Evolutionary conservation across 179 eudicot genomes (phyloP), one percentile per base, ranked within the genome.

Genomic region (Camellia oleifera): DNA sequence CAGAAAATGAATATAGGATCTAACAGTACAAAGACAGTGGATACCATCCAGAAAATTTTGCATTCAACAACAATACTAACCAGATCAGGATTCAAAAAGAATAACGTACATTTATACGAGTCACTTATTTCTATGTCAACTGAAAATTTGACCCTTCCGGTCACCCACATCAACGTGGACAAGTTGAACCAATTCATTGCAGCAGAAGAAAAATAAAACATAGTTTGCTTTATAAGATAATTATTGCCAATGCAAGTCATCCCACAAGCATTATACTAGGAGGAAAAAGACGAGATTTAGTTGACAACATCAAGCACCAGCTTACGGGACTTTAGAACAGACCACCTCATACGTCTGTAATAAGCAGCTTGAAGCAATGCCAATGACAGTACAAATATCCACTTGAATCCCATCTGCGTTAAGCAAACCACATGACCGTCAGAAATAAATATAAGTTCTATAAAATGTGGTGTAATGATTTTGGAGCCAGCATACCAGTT

Each of bases 321-420:
- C 86, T 93, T 93, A 14, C 97, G 91, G 13, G 97, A 93, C 89
- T 93, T 93, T 77, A 92, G 65, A 69, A 92, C 91, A n/a, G 97
- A 93, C 97, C 97, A 93, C 92, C 84, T 93, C 87, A 93, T 73
- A 2, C 97, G 96, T 69, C 97, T 83, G 84, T 93, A 90, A 81
- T 92, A 93, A 61, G 87, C 97, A 71, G 97, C 97, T 83, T 92
- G 96, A 69, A 93, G 94, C 62, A 93, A 84, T 50, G 97, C 97
- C 77, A 93, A 80, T 60, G 97, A 93, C 32, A 93, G 91, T 69
- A 93, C 94, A 77, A 93, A 90, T 68, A 93, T 92, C 98, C 98
- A 93, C 69, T 93, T 93, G 89, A 93, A 93, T 78, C 97, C 98
- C 98, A 93, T 93, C 98, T 93, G 91, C 82, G 84, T 42, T 73